phyloP scores from a whole-genome alignment of 768 basidiomycete genomes.

The Phaeolepiota aurea region DNA sequence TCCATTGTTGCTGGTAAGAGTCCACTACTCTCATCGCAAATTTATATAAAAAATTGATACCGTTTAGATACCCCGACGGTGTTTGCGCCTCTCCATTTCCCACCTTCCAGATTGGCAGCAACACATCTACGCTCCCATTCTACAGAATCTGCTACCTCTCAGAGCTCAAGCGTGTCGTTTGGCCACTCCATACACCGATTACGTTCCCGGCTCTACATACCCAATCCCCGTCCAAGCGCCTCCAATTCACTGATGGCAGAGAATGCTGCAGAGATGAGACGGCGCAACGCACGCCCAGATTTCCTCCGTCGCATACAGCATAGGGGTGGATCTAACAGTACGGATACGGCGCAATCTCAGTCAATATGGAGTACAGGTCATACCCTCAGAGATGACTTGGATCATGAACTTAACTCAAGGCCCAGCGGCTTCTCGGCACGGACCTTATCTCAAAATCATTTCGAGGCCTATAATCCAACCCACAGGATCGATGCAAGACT shows the following conservation, averaged over 20 bases:
- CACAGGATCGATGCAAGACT: neutral
- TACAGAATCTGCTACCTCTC: too few relatives aligned
- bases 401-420: neutral
- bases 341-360: neutral
- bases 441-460: neutral
- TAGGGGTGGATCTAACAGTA: neutral
- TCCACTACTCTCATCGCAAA: too few relatives aligned
- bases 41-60: too few relatives aligned
- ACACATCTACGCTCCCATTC: too few relatives aligned
- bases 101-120: too few relatives aligned
- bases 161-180: too few relatives aligned
- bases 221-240: neutral
- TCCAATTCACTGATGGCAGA: neutral
- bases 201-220: neutral
- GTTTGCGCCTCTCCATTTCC: too few relatives aligned
- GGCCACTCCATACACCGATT: too few relatives aligned
- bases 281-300: neutral
- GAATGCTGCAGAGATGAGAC: constrained; percentile 1
- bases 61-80: too few relatives aligned
- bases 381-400: neutral
- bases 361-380: neutral
- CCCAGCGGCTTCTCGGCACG: neutral
- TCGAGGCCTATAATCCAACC: neutral
- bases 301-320: neutral
- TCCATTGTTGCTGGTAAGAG: too few relatives aligned